These are phyloP conservation scores for Neophaeococcomyces aloes DNA, from an alignment of 2,329 filamentous ascomycete genomes.

Conservation along the genomic window DNA sequence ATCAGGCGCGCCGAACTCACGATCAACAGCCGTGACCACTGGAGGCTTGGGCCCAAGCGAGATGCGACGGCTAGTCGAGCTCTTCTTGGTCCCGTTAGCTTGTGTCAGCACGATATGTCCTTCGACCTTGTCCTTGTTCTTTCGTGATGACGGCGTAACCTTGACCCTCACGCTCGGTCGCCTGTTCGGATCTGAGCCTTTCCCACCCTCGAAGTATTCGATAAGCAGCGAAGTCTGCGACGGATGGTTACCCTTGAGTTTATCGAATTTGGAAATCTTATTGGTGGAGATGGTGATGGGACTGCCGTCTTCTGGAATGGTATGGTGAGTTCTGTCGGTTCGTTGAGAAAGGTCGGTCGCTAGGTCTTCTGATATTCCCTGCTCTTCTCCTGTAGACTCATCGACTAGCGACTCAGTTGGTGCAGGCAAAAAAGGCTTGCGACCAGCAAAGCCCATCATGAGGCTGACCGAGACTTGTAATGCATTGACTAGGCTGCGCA, in stretches of 20 bases:
- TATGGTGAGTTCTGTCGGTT: conserved; percentile 42
- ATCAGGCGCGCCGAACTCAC: conserved; percentile 60
- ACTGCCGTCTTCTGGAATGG: conserved; percentile 48
- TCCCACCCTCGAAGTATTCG: conserved; percentile 84
- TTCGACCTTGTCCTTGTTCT: conserved; percentile 28
- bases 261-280: conserved; percentile 53
- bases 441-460: conserved; percentile 40
- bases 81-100: conserved; percentile 50
- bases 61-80: conserved; percentile 59
- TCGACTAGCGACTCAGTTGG: conserved; percentile 35
- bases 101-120: conserved; percentile 69
- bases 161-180: conserved; percentile 73
- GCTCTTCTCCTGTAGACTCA: conserved; percentile 32
- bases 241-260: conserved; percentile 42
- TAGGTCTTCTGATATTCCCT: conserved; percentile 35
- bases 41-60: conserved; percentile 41
- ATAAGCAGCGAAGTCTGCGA: conserved; percentile 88
- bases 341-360: conserved; percentile 41
- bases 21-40: conserved; percentile 24
- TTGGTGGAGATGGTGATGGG: conserved; percentile 81
- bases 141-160: conserved; percentile 61
- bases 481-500: conserved; percentile 5
- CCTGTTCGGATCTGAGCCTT: conserved; percentile 49
- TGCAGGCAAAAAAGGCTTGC: conserved; percentile 39
- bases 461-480: conserved; percentile 8